Evolutionary conservation across 345 rosid species (phyloP), one percentile per base, ranked within the genome.

Genomic region (Eucalyptus pauciflora): DNA sequence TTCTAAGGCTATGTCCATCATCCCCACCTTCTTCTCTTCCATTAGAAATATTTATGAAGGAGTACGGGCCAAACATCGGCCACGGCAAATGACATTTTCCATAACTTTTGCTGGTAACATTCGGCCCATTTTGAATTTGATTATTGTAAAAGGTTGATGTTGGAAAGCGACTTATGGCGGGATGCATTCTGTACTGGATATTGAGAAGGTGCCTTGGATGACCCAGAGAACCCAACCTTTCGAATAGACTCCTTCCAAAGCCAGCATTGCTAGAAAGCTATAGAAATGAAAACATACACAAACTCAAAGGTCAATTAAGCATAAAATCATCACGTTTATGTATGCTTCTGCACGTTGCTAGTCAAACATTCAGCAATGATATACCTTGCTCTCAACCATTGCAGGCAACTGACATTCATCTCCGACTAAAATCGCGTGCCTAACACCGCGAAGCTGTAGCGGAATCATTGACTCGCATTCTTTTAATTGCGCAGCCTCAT

Each of bases 401-500:
- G 90, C 64, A 31, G 90, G 87, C 45, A 89, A 31, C 87, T 89
- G 90, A 17, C 46, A 13, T 49, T 89, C 90, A 86, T 89, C 90
- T 24, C 90, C 90, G 13, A 89, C 79, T 49, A 89, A 87, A 86
- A 89, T 41, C 3, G 90, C 87, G 4, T 89, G 90, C 48, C 27
- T 89, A 2, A 86, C 41, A 16, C 87, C 87, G 1, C 5, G 58
- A 86, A 89, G 87, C 50, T 89, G 87, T 15, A 89, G 60, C 15
- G 90, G 90, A 20, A 88, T 88, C 79, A 83, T 20, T 24, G 87
- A 88, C 79, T 88, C 89, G 29, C 87, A 88, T 88, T 89, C 90
- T 64, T 86, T 89, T 50, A 89, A 62, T 64, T 85, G 87, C 1
- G 90, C 87, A 7, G 90, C 90, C 56, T 89, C 90, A 64, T 89